phyloP scores from a whole-genome alignment of 768 basidiomycete genomes.

The Daedalea quercina region DNA sequence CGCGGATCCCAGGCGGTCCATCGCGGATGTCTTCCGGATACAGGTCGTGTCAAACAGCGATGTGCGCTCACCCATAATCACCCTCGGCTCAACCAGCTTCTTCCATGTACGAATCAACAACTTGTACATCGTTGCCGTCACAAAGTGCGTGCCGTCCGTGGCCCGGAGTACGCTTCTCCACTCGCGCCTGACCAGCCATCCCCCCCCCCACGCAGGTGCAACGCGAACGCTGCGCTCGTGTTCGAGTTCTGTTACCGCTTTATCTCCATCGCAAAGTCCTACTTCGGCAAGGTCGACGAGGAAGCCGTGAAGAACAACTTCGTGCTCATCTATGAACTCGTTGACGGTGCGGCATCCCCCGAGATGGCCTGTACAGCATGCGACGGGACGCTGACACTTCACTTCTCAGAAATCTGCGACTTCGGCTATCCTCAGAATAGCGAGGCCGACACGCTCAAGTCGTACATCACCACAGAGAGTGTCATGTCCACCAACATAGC shows the following conservation, averaged over 20 bases:
- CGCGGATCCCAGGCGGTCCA: conserved; percentile 69
- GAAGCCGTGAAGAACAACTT: conserved; percentile 99
- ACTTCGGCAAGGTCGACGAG: conserved; percentile 98
- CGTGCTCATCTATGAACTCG: conserved; percentile 94
- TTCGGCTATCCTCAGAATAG: conserved; percentile 99
- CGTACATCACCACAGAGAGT: conserved; percentile 97
- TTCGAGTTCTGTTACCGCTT: conserved; percentile 98
- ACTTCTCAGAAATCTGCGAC: conserved; percentile 80
- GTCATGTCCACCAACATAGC: conserved; percentile 82
- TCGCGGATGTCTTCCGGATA: conserved; percentile 96
- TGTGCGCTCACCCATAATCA: conserved; percentile 94
- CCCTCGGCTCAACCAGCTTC: conserved; percentile 96
- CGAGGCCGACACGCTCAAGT: conserved; percentile 95
- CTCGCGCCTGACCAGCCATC: not conserved
- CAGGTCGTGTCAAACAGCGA: conserved; percentile 98
- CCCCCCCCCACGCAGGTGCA: conserved; percentile 49
- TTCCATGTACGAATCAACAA: conserved; percentile 97
- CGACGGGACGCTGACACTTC: not conserved
- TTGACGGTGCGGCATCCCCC: conserved; percentile 64
- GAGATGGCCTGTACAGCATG: not conserved
- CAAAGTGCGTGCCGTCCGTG: conserved; percentile 56
- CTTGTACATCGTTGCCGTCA: conserved; percentile 91
- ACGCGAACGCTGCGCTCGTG: conserved; percentile 94
- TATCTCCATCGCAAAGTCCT: conserved; percentile 88
- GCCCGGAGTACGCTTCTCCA: not conserved